Evolutionary conservation across 2,329 filamentous ascomycete species (phyloP), one percentile per base, ranked within the genome.

Genomic region (Ceratocystis cacaofunesta): DNA sequence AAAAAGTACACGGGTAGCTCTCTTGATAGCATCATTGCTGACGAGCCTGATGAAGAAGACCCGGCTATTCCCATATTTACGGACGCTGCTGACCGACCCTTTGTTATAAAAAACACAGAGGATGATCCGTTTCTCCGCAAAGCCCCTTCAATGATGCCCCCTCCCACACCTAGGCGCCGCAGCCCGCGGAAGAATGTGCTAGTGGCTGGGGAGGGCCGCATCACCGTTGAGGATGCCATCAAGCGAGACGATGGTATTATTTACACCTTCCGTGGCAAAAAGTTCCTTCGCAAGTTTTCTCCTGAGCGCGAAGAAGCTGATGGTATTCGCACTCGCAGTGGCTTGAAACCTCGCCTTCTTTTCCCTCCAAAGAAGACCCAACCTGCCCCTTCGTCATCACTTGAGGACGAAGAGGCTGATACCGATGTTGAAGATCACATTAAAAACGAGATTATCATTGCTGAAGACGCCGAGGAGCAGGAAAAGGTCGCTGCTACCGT

Each of bases 181-280:
- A 79, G 80, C 77, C 83, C 81, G 72, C 80, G 79, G 69, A 81
- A 80, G 71, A 75, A 78, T 63, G 77, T 85, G 28, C 72, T 74
- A 19, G 79, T 85, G 67, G 79, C 80, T 0, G 83, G 85, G 52
- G 82, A 85, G 71, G 81, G 82, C 36, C 75, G 78, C 30, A 77
- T 82, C 69, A 76, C 82, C 2, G 77, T 90, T 68, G 82, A 89
- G 5, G 82, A 87, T 58, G 84, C 84, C 15, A 79, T 82, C 2
- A 74, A 78, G 41, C 85, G 87, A 36, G 81, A 85, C 3, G 87
- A 92, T 73, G 89, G 89, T 67, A 80, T 90, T 72, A 78, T 91
- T 68, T 90, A 85, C 70, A 81, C 85, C 12, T 92, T 92, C 78
- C 89, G 89, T 70, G 89, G 89, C 73, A 90, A 88, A 78, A 89